These are phyloP conservation scores for Penicillium rolfsii DNA, from an alignment of 2,329 filamentous ascomycete genomes.

Conservation along the genomic window DNA sequence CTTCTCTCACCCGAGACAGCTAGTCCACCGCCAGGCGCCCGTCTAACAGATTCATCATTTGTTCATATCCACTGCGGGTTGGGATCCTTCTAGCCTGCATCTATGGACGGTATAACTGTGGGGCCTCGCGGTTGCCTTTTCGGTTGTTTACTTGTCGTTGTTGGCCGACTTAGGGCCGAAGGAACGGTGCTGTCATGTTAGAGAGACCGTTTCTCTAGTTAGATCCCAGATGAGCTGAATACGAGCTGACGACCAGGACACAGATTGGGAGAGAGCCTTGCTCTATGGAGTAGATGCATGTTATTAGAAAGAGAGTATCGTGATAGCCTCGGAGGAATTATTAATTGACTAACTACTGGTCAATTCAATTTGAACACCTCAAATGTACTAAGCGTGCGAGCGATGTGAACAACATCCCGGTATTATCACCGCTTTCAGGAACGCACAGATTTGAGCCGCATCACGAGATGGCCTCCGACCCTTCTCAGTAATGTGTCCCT, in stretches of 20 bases:
- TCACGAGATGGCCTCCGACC: neutral
- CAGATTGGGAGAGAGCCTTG: neutral
- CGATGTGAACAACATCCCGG: neutral
- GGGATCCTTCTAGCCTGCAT: slow-evolving; percentile 5
- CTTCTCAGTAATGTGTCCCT: neutral
- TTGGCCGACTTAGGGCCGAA: neutral
- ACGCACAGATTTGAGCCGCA: neutral
- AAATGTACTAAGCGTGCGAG: neutral
- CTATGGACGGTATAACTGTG: neutral
- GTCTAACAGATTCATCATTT: neutral
- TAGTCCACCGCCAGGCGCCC: neutral
- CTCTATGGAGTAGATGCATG: neutral
- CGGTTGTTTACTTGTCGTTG: neutral
- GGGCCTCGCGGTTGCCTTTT: neutral
- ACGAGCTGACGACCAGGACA: neutral
- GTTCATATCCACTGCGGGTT: neutral
- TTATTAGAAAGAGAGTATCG: neutral
- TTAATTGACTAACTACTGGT: neutral
- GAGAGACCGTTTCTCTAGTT: neutral
- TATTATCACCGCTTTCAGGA: neutral
- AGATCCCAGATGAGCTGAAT: neutral
- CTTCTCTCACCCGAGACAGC: neutral
- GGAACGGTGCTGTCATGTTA: neutral
- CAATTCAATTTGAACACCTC: neutral
- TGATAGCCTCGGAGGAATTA: too few species aligned